Percentiles rank a stretch among this genome's conserved stretches.
Conservation (phyloP, 768 basidiomycete genomes). For the Rhodotorula taiwanensis region DNA sequence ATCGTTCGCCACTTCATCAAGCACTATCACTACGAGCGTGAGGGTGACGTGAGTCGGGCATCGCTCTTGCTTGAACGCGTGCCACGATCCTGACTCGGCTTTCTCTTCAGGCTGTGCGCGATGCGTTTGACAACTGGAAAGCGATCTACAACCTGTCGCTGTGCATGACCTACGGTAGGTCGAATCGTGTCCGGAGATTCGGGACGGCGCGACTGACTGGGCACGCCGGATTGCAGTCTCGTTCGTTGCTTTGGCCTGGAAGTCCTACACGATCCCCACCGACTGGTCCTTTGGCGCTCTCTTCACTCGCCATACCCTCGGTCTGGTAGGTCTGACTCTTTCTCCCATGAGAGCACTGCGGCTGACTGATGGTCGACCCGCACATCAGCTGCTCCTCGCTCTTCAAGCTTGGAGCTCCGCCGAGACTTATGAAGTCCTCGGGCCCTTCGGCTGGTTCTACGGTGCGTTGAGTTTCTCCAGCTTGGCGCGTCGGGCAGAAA, state of each 20-base stretch:
- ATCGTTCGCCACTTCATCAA: slow-evolving; percentile 78
- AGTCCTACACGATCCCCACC: slow-evolving; percentile 71
- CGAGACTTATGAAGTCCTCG: slow-evolving; percentile 86
- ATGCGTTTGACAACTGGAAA: slow-evolving; percentile 96
- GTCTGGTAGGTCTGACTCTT: slow-evolving; percentile 65
- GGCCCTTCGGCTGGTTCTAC: slow-evolving; percentile 97
- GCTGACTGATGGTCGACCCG: slow-evolving; percentile 6
- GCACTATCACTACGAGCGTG: slow-evolving; percentile 78
- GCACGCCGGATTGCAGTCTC: too few species aligned
- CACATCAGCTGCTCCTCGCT: slow-evolving; percentile 63
- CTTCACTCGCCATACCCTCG: slow-evolving; percentile 78
- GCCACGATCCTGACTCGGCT: too few species aligned
- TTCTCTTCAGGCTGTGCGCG: slow-evolving; percentile 62
- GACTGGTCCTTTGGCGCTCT: slow-evolving; percentile 85
- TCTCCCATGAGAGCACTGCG: neutral
- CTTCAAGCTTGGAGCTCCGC: slow-evolving; percentile 85
- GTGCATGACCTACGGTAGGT: slow-evolving; percentile 93
- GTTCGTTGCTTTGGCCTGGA: slow-evolving; percentile 76
- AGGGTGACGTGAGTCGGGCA: slow-evolving; percentile 52
- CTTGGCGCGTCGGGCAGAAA: too few species aligned
- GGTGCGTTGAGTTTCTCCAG: slow-evolving; percentile 45
- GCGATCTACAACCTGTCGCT: slow-evolving; percentile 81
- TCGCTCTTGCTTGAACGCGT: slow-evolving; percentile 27
- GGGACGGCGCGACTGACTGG: too few species aligned
- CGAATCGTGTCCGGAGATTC: too few species aligned